Evolutionary conservation across 805 yeast species (phyloP), one percentile per base, ranked within the genome.

Genomic region (Candida andamanensis): DNA sequence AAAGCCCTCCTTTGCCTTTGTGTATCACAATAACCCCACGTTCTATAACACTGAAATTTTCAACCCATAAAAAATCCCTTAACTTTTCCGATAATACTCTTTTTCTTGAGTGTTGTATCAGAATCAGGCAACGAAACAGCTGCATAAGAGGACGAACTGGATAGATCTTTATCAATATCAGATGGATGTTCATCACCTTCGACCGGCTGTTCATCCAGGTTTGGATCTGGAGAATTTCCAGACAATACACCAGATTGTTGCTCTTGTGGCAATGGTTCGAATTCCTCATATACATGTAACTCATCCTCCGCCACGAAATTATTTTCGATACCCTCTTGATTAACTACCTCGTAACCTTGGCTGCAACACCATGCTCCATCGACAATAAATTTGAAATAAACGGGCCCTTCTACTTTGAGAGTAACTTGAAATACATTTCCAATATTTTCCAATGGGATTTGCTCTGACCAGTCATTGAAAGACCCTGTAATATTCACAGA

Each of bases 361-460:
- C 43, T 42, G 9, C 53, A 42, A 11, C 34, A 31, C 72, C 72
- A 65, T 17, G 40, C 42, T 15, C 47, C 64, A 40, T 62, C 51
- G 12, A 63, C 42, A 4, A 64, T 49, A 30, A 65, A 65, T 44
- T 65, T 65, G 41, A 65, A 65, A n/a, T n/a, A n/a, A n/a, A n/a
- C 16, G 53, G 49, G 23, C 63, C 28, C 28, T 55, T 50, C 24
- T 53, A 45, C 20, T 43, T 47, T 11, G 39, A 32, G 10, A 41
- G 32, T 5, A 60, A 36, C 20, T 39, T 40, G 17, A 64, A 49
- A 60, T 5, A 16, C 30, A 16, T 36, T 47, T 4, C 17, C 34
- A 5, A 39, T 41, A 13, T 39, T 32, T 8, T 36, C 40, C 20
- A 46, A 41, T 17, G 36, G 33, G 46, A n/a, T 46, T 46, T 12